Evolutionary conservation across 1,284 basidiomycete genomes (phyloP).

Genomic region (Microstroma glucosiphilum): DNA sequence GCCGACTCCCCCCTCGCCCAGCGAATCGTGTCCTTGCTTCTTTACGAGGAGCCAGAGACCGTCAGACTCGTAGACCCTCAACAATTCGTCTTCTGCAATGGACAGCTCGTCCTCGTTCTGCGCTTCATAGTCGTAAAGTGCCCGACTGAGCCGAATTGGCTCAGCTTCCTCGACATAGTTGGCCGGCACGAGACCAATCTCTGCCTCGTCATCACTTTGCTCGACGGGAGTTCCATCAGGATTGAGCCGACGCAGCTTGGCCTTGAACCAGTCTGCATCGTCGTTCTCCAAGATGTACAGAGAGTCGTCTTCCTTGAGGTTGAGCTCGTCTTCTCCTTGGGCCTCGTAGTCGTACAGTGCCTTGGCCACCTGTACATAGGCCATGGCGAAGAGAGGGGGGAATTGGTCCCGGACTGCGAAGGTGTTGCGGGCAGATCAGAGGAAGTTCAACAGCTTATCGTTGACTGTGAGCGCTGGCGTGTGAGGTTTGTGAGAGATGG

Average conservation of each 20-base stretch:
- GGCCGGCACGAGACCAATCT: conserved; percentile 44
- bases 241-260: conserved; percentile 33
- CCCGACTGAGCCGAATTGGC: conserved; percentile 41
- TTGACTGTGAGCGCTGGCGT: too few relatives aligned
- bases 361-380: conserved; percentile 44
- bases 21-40: conserved; percentile 22
- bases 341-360: conserved; percentile 49
- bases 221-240: conserved; percentile 22
- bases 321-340: conserved; percentile 48
- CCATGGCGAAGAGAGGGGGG: conserved; percentile 24
- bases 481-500: too few relatives aligned
- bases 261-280: conserved; percentile 49
- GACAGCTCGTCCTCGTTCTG: conserved; percentile 46
- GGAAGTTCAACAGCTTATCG: too few relatives aligned
- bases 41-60: conserved; percentile 46
- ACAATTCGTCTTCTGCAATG: conserved; percentile 40
- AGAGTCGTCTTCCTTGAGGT: conserved; percentile 41
- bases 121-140: conserved; percentile 45
- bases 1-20: conserved; percentile 32
- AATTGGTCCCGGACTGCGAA: too few relatives aligned
- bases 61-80: conserved; percentile 44
- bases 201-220: conserved; percentile 18
- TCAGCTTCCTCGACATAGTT: conserved; percentile 48
- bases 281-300: conserved; percentile 47
- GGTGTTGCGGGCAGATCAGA: too few relatives aligned